Evolutionary conservation across 2,329 filamentous ascomycete species (phyloP), one percentile per base, ranked within the genome.

Genomic region (Cladobotryum protrusum): DNA sequence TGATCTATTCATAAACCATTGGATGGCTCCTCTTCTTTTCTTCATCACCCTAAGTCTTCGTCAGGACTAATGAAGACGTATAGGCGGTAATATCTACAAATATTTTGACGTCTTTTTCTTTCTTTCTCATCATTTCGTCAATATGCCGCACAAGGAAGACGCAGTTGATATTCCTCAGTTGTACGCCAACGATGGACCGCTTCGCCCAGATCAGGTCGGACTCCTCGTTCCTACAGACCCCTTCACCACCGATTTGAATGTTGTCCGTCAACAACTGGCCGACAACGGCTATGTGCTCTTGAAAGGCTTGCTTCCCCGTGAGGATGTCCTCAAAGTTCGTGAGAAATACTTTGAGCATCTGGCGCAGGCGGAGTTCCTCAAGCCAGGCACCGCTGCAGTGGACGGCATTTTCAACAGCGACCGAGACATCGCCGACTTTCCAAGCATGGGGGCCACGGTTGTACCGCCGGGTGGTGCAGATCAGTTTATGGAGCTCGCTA

Each of bases 241-340:
- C 7, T 19, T 32, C n/a, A 19, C 18, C 29, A 64, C 72, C 11
- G 73, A 77, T 0, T 51, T 79, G 8, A 67, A 74, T 35, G 73
- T 77, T 39, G 65, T 80, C 1, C 69, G 69, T n/a, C 57, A 60
- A 4, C 70, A 55, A 1, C 61, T 59, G 47, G 18, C 32, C 5
- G 39, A 18, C 4, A 72, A 82, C 42, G 78, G 78, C 18, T 81
- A 82, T 54, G 60, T 82, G 24, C 77, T 78, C 48, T 48, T 83
- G 2, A 82, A 81, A 55, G 71, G 72, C 1, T 60, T 82, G 0
- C 62, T 82, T 2, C 78, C 78, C 0, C 72, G 73, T 3, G 61
- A 67, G 2, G 76, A 81, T 47, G 77, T 82, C 1, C 67, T 81
- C 8, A 65, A 68, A 34, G 72, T 74, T 8, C 72, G 79, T 2